Percentiles rank a stretch among this genome's conserved stretches.
These are phyloP conservation scores for Glonium stellatum DNA, from an alignment of 495 filamentous ascomycete genomes.

Conservation along the genomic window DNA sequence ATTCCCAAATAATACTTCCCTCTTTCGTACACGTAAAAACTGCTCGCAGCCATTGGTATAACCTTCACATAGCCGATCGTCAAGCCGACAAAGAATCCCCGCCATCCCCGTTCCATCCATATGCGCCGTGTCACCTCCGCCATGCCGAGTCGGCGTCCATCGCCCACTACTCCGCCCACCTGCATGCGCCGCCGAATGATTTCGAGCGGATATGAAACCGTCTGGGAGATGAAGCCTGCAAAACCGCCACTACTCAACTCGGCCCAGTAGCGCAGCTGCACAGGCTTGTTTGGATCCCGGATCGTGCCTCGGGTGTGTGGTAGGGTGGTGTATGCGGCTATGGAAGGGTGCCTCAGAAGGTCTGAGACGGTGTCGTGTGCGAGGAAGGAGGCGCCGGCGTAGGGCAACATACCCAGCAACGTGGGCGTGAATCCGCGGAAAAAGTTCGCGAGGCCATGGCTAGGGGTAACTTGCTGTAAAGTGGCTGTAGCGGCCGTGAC, in stretches of 20 bases:
- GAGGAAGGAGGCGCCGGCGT: slow-evolving; percentile 94
- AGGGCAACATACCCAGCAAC: slow-evolving; percentile 87
- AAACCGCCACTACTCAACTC: slow-evolving; percentile 77
- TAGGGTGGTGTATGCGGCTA: slow-evolving; percentile 63
- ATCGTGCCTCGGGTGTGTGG: slow-evolving; percentile 38
- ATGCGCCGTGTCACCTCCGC: slow-evolving; percentile 70
- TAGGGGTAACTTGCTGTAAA: slow-evolving; percentile 45
- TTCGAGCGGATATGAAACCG: slow-evolving; percentile 85
- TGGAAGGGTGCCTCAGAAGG: slow-evolving; percentile 56
- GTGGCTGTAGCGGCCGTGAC: slow-evolving; percentile 34
- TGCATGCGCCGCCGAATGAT: slow-evolving; percentile 91
- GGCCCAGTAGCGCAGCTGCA: slow-evolving; percentile 67
- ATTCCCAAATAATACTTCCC: slow-evolving; percentile 68
- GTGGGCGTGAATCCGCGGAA: slow-evolving; percentile 91
- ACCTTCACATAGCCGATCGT: slow-evolving; percentile 94
- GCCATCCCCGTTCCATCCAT: slow-evolving; percentile 63
- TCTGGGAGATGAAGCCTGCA: slow-evolving; percentile 83
- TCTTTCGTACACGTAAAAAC: slow-evolving; percentile 76
- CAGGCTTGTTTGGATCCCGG: slow-evolving; percentile 49
- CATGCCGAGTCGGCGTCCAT: slow-evolving; percentile 71
- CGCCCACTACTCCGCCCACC: slow-evolving; percentile 87
- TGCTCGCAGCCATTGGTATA: slow-evolving; percentile 79
- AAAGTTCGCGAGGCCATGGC: slow-evolving; percentile 75
- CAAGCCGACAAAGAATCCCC: slow-evolving; percentile 87
- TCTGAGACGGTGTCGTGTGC: slow-evolving; percentile 87